A percentile compares a stretch with the other conserved stretches of the same genome.
phyloP scores from a whole-genome alignment of 441 rosid genomes.

The Eruca vesicaria region DNA sequence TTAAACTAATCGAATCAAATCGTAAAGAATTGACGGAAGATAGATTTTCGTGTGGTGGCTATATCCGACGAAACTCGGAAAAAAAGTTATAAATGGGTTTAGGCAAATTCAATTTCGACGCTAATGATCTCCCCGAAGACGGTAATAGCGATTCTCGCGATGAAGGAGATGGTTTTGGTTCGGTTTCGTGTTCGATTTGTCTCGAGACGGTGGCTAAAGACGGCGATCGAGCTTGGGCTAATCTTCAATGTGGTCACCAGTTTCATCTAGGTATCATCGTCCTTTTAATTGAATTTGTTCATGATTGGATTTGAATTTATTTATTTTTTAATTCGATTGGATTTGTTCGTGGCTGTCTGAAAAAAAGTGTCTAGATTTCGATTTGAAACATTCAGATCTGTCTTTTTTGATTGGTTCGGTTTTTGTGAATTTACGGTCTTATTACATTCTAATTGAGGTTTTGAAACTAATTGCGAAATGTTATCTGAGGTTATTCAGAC shows the following conservation, averaged over 20 bases:
- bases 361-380: constrained; percentile 2
- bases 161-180: constrained; percentile 48
- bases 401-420: constrained; percentile 18
- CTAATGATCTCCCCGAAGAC: constrained; percentile 54
- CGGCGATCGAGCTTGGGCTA: constrained; percentile 96
- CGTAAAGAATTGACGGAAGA: no score
- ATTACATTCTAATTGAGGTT: constrained; percentile 11
- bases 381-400: constrained; percentile 49
- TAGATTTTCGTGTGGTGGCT: no score
- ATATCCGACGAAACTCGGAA: no score
- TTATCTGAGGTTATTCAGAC: not conserved
- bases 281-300: no score
- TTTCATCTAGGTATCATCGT: constrained; percentile 69
- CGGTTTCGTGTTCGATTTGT: constrained; percentile 93
- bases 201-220: constrained; percentile 71
- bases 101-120: constrained; percentile 50
- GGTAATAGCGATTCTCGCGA: constrained; percentile 48
- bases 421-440: constrained; percentile 1
- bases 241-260: constrained; percentile 94
- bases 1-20: no score
- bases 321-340: not conserved
- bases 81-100: constrained; percentile 48
- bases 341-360: not conserved
- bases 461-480: not conserved
- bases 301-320: not conserved